These are phyloP conservation scores for Ceratobasidium sp. DNA, from an alignment of 1,284 basidiomycete species.

Conservation along the genomic window DNA sequence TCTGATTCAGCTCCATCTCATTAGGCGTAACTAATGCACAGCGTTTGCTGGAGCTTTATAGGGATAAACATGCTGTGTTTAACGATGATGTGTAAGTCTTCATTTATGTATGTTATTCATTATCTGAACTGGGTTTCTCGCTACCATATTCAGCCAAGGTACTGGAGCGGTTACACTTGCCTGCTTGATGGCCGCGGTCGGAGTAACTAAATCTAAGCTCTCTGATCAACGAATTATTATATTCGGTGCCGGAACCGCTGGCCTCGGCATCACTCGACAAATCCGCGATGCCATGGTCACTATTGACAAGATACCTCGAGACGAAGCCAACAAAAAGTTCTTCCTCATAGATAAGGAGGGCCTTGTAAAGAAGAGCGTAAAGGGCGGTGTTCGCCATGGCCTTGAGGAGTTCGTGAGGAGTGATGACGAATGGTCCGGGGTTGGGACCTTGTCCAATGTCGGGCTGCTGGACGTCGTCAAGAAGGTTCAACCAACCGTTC, in stretches of 20 bases:
- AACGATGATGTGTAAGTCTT: constrained; percentile 75
- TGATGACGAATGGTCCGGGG: constrained; percentile 58
- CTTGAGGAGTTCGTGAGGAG: constrained; percentile 65
- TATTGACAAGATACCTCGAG: constrained; percentile 60
- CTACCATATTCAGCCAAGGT: constrained; percentile 65
- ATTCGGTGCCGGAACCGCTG: constrained; percentile 80
- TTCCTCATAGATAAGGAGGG: constrained; percentile 71
- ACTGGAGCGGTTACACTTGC: constrained; percentile 87
- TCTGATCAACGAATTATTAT: constrained; percentile 79
- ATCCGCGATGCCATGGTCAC: constrained; percentile 78
- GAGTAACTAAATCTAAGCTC: constrained; percentile 72
- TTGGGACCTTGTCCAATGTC: constrained; percentile 50
- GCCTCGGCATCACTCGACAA: constrained; percentile 77
- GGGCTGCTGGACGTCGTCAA: constrained; percentile 72
- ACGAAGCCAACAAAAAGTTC: constrained; percentile 70
- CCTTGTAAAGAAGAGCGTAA: constrained; percentile 54
- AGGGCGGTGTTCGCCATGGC: constrained; percentile 59
- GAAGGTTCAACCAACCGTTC: constrained; percentile 70
- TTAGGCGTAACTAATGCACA: constrained; percentile 71
- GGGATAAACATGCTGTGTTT: constrained; percentile 71
- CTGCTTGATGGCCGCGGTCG: constrained; percentile 75
- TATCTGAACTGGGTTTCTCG: neutral
- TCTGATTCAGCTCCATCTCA: neutral
- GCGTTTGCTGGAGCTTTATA: constrained; percentile 72
- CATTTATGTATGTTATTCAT: neutral